Conservation (phyloP, 768 basidiomycete genomes). For the Polyporus arcularius region DNA sequence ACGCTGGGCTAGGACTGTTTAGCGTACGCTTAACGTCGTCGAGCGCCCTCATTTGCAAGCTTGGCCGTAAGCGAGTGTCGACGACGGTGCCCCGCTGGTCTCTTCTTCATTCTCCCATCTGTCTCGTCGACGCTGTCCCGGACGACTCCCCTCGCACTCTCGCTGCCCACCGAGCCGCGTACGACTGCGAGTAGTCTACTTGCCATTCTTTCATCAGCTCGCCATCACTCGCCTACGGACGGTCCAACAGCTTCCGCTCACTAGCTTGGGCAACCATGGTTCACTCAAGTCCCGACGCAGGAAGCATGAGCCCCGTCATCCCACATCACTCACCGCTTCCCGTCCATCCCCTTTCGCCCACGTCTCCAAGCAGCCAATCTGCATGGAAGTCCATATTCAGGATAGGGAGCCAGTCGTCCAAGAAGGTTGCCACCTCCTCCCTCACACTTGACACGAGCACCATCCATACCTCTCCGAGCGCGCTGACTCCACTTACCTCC, state of each 20-base stretch:
- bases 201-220: conserved; percentile 11
- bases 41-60: conserved; percentile 16
- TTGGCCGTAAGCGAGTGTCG: conserved; percentile 13
- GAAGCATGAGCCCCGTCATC: conserved; percentile 23
- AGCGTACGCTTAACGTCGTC: neutral
- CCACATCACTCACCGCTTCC: conserved; percentile 22
- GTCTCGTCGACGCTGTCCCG: conserved; percentile 1
- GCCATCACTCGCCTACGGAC: conserved; percentile 9
- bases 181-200: neutral
- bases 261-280: conserved; percentile 12
- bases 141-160: neutral
- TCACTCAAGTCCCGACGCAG: conserved; percentile 21
- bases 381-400: conserved; percentile 79
- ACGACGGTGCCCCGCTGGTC: conserved; percentile 18
- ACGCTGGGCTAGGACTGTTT: neutral
- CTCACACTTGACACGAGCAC: conserved; percentile 56
- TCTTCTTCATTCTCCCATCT: neutral
- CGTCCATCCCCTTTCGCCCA: conserved; percentile 18
- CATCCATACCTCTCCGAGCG: conserved; percentile 36
- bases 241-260: conserved; percentile 2
- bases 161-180: neutral
- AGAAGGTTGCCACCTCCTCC: conserved; percentile 50
- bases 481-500: conserved; percentile 30
- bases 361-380: conserved; percentile 17
- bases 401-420: conserved; percentile 62